Evolutionary conservation across 1,139 yeast species (phyloP), one percentile per base, ranked within the genome.

Genomic region (Yamadazyma jaroonii): DNA sequence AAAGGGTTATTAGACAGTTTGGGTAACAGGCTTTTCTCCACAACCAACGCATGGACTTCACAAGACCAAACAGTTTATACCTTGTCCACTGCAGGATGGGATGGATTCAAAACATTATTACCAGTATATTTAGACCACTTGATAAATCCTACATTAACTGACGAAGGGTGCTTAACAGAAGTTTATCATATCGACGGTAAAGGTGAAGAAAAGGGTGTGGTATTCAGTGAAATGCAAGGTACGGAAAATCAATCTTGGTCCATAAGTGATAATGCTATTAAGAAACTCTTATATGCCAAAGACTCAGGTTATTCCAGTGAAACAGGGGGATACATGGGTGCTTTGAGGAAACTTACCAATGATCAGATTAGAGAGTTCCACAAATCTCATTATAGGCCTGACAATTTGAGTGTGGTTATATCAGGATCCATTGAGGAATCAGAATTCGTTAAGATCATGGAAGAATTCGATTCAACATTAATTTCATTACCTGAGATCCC

Each of bases 21-120:
- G 40, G 96, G 97, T 6, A 88, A 89, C 55, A 64, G 88, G 41
- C 81, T 89, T 48, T 84, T 84, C 59, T 85, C 96, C 1, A 73
- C 81, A 7, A 94, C 98, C 1, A 94, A 94, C 56, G 99, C 99
- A 0, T 90, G 97, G 97, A 92, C 99, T 0, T 89, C 84, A 1
- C 86, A 92, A 3, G 98, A 94, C 60, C 96, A 88, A 55, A 94
- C 99, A 0, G 97, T 89, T 2, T 94, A 92, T 54, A 88, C 96
- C 1, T 68, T 94, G 40, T 77, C 84, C 8, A 81, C 95, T 29
- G 97, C 97, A 0, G 98, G 98, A 6, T 90, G 97, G 96, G 89
- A 86, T 40, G 98, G 97, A 0, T 94, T 94, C 61, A 78, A 77
- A 40, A 73, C 81, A 39, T 64, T 94, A 30, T 71, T 94, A 31